Percentiles rank a stretch among this genome's conserved stretches.
phyloP scores from a whole-genome alignment of 352 stramenopile species.

The Globisporangium rhizosaccharum region DNA sequence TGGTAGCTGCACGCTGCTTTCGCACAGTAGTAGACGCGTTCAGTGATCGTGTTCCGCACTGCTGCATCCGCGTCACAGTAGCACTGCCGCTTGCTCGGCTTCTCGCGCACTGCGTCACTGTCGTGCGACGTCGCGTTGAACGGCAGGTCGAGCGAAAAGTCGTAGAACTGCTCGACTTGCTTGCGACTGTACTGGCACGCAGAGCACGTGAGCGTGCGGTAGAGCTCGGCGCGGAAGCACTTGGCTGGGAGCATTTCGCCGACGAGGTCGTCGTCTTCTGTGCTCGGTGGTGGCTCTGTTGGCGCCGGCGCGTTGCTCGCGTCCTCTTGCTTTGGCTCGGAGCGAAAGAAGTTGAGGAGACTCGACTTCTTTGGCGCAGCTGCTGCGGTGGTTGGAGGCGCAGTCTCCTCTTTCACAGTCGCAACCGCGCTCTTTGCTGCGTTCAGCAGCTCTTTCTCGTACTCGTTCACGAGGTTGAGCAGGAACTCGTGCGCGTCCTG shows the following conservation, averaged over 20 bases:
- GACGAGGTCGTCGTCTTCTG: slow-evolving; percentile 36
- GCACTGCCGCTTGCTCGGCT: slow-evolving; percentile 34
- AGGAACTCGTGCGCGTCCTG: slow-evolving; percentile 88
- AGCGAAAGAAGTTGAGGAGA: slow-evolving; percentile 62
- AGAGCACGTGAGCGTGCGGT: slow-evolving; percentile 69
- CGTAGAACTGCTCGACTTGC: slow-evolving; percentile 77
- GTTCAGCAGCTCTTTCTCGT: slow-evolving; percentile 73
- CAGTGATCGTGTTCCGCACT: slow-evolving; percentile 23
- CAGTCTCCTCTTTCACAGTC: slow-evolving; percentile 13
- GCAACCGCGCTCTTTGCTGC: slow-evolving; percentile 26
- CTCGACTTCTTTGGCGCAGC: slow-evolving; percentile 32
- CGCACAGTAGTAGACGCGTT: slow-evolving; percentile 47
- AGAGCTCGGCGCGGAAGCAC: slow-evolving; percentile 74
- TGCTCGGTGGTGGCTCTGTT: slow-evolving; percentile 14
- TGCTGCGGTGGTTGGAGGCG: slow-evolving; percentile 15
- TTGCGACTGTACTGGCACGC: slow-evolving; percentile 76
- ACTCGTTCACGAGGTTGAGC: slow-evolving; percentile 77
- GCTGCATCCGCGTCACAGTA: slow-evolving; percentile 49
- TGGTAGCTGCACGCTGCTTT: slow-evolving; percentile 61
- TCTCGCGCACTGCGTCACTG: slow-evolving; percentile 6
- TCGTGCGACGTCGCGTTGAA: slow-evolving; percentile 15
- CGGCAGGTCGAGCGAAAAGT: slow-evolving; percentile 83
- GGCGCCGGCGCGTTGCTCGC: slow-evolving; percentile 2
- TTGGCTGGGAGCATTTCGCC: slow-evolving; percentile 60
- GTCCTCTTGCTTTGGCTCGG: slow-evolving; percentile 16